These are phyloP conservation scores for Sporothrix luriei DNA, from an alignment of 2,329 filamentous ascomycete species.

Conservation along the genomic window DNA sequence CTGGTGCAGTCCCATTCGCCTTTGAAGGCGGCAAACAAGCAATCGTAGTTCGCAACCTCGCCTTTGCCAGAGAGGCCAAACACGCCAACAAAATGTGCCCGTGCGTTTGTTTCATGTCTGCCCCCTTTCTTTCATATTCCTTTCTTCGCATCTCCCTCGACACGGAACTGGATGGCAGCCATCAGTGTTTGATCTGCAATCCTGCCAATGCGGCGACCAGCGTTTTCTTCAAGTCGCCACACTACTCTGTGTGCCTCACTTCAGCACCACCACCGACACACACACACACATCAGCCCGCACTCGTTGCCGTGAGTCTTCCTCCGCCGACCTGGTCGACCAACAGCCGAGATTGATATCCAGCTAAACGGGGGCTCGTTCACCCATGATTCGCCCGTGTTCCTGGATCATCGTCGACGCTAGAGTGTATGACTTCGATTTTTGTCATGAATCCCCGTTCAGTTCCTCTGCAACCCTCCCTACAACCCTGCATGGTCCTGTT, in stretches of 20 bases:
- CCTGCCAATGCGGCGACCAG: neutral
- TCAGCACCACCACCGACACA: neutral
- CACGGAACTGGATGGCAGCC: neutral
- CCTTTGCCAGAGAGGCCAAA: too few relatives aligned
- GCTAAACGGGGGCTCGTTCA: neutral
- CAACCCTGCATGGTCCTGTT: neutral
- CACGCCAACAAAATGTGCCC: neutral
- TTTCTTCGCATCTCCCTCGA: neutral
- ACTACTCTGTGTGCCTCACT: neutral
- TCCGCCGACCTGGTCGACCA: constrained; percentile 5
- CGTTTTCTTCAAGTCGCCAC: neutral
- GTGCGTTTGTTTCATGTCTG: constrained; percentile 14
- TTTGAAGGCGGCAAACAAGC: too few relatives aligned
- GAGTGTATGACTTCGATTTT: neutral
- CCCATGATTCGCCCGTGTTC: neutral
- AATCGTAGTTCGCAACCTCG: too few relatives aligned
- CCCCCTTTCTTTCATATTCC: neutral
- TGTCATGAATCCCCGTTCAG: neutral
- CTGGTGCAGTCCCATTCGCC: too few relatives aligned
- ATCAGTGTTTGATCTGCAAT: constrained; percentile 17
- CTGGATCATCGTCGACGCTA: neutral
- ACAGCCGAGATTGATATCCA: constrained; percentile 5
- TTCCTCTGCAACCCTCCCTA: neutral
- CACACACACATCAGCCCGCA: neutral
- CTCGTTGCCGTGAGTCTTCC: neutral